Evolutionary conservation across 192 early-diverging fungal species (phyloP), one percentile per base, ranked within the genome.

Genomic region (Backusella australiensis): DNA sequence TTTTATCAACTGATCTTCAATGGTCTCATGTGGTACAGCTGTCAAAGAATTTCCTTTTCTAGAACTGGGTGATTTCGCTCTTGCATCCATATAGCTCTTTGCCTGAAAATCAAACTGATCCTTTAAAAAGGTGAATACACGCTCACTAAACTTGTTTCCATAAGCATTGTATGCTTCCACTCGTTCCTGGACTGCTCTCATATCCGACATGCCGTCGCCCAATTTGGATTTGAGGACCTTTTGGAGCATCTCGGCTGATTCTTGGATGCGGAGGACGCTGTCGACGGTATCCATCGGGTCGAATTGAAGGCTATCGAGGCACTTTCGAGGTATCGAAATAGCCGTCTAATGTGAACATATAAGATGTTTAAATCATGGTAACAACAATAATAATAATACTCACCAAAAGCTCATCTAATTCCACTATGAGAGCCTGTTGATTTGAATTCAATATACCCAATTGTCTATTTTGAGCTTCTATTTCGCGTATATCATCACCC

Each of bases 401-500:
- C 84, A 92, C 91, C 75, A 97, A 79, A 23, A 98, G 82, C 35
- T 86, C 87, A 69, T 97, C 95, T 14, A 99, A 85, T 80, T 98
- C 97, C n/a, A 80, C 82, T 12, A 98, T 83, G 38, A 99, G 82
- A 32, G 86, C 86, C 38, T 95, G 92, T 76, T 99, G 98, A 80
- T 98, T 99, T 15, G 86, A 85, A 12, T 95, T 94, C 52, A 94
- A 91, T 32, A 95, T 87, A 80, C 98, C 96, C 70, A 99, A 87
- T 69, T 89, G 92, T 52, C 98, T 92, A 82, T 98, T 98, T 77
- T 94, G 90, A 19, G 91, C 85, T 84, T 98, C 96, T 72, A 99
- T 97, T 73, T 97, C 93, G 84, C 95, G 94, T 69, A 98, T 96
- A 81, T 98, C 95, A 81, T 93, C 90, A 36, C 94, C 96, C 93